Conservation (phyloP, 441 rosid genomes). For the Adansonia grandidieri region DNA sequence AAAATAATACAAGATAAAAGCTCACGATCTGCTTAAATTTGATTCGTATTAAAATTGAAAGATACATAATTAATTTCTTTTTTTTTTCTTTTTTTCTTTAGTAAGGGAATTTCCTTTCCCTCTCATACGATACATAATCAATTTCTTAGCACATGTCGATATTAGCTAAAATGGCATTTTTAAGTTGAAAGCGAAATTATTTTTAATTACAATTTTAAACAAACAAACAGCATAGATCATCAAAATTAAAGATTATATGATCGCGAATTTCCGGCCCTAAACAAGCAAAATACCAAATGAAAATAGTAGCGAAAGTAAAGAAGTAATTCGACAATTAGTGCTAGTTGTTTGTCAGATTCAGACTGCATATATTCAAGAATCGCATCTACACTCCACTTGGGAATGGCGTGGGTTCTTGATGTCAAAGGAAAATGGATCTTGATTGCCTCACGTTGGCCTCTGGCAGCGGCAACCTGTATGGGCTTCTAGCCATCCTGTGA, state of each 20-base stretch:
- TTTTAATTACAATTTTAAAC: too few relatives aligned
- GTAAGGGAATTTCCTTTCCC: not conserved
- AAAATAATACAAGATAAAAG: not conserved
- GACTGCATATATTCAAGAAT: slow-evolving; percentile 62
- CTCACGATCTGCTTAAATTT: not conserved
- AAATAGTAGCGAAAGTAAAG: not conserved
- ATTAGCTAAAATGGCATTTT: not conserved
- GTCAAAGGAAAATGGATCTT: slow-evolving; percentile 78
- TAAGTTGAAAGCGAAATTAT: too few relatives aligned
- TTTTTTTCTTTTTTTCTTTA: not conserved
- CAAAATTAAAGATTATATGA: not conserved
- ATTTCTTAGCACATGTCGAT: not conserved
- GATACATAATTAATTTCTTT: too few relatives aligned
- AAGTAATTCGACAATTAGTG: slow-evolving; percentile 10
- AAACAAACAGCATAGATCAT: not conserved
- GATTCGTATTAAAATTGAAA: not conserved
- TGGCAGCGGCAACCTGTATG: slow-evolving; percentile 79
- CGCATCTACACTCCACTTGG: slow-evolving; percentile 81
- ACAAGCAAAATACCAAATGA: not conserved
- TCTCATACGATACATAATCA: not conserved
- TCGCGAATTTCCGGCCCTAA: not conserved
- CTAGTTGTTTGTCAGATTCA: slow-evolving; percentile 51
- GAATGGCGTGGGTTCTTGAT: slow-evolving; percentile 49
- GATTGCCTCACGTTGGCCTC: slow-evolving; percentile 64
- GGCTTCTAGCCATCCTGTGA: slow-evolving; percentile 83